These are phyloP conservation scores for Eutypa lata DNA, from an alignment of 2,329 filamentous ascomycete species.

Conservation along the genomic window DNA sequence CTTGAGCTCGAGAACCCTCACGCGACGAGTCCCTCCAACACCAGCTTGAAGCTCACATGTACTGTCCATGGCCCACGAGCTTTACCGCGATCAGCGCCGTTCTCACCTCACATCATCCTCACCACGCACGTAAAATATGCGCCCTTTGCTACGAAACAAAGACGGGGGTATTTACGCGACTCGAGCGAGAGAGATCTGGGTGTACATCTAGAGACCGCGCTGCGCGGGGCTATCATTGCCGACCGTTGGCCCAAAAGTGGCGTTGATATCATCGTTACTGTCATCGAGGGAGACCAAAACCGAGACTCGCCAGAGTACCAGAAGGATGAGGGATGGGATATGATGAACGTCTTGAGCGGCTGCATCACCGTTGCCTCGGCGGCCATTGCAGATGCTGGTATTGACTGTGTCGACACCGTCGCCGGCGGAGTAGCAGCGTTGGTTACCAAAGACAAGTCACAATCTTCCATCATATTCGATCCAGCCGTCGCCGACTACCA, in stretches of 20 bases:
- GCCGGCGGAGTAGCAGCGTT: slow-evolving; percentile 85
- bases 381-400: slow-evolving; percentile 88
- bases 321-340: slow-evolving; percentile 70
- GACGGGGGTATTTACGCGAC: slow-evolving; percentile 84
- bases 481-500: slow-evolving; percentile 79
- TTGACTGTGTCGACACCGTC: slow-evolving; percentile 90
- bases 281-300: slow-evolving; percentile 91
- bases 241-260: slow-evolving; percentile 98
- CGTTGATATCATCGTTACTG: slow-evolving; percentile 89
- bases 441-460: slow-evolving; percentile 42
- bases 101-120: slow-evolving; percentile 87
- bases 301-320: slow-evolving; percentile 45
- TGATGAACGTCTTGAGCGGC: slow-evolving; percentile 87
- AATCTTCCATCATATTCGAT: slow-evolving; percentile 65
- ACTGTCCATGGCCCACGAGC: slow-evolving; percentile 92
- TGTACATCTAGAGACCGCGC: slow-evolving; percentile 84
- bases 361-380: slow-evolving; percentile 94
- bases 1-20: slow-evolving; percentile 60
- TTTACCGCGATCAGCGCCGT: slow-evolving; percentile 83
- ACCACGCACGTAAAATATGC: slow-evolving; percentile 96
- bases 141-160: slow-evolving; percentile 80
- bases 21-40: slow-evolving; percentile 42
- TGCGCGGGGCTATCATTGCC: slow-evolving; percentile 85
- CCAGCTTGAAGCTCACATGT: slow-evolving; percentile 85
- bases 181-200: slow-evolving; percentile 83